Percentiles rank a stretch among this genome's conserved stretches.
Conservation (phyloP, 2,329 filamentous ascomycete genomes). For the Dryadomyces quercus-mongolicae region DNA sequence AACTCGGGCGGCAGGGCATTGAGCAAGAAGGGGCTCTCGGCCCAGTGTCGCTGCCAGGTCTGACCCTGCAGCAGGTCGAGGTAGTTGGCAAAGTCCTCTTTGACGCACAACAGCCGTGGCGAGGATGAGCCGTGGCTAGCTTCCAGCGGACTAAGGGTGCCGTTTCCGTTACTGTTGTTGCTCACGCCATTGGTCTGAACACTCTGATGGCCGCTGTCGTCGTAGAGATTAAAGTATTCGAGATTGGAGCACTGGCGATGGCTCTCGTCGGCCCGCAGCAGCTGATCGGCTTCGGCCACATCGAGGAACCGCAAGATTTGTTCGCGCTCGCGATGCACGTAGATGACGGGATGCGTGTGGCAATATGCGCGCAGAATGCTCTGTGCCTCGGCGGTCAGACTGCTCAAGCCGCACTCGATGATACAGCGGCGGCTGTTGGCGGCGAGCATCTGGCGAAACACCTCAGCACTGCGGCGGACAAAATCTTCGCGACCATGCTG, state of each 20-base stretch:
- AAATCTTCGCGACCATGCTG: conserved; percentile 49
- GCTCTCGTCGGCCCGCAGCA: conserved; percentile 41
- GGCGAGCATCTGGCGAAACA: conserved; percentile 49
- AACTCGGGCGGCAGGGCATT: conserved; percentile 46
- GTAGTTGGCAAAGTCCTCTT: conserved; percentile 48
- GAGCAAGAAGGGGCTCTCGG: conserved; percentile 49
- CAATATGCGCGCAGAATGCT: conserved; percentile 45
- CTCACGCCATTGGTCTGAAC: conserved; percentile 3
- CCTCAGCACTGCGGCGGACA: conserved; percentile 46
- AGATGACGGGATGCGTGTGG: conserved; percentile 55
- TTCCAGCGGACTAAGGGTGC: neutral
- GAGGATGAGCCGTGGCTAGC: conserved; percentile 37
- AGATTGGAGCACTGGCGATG: conserved; percentile 55
- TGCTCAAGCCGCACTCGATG: conserved; percentile 56
- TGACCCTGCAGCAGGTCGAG: conserved; percentile 45
- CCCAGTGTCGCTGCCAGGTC: conserved; percentile 35
- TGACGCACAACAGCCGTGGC: conserved; percentile 39
- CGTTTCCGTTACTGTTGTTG: conserved; percentile 9
- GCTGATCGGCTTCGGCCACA: conserved; percentile 38
- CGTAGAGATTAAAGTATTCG: conserved; percentile 59
- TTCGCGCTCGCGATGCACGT: conserved; percentile 53
- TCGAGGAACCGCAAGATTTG: conserved; percentile 48
- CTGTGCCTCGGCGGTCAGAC: conserved; percentile 48
- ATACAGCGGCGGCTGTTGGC: conserved; percentile 48
- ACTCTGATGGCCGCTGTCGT: conserved; percentile 13